phyloP scores from a whole-genome alignment of 1,284 basidiomycete genomes.

The Puccinia hordei region DNA sequence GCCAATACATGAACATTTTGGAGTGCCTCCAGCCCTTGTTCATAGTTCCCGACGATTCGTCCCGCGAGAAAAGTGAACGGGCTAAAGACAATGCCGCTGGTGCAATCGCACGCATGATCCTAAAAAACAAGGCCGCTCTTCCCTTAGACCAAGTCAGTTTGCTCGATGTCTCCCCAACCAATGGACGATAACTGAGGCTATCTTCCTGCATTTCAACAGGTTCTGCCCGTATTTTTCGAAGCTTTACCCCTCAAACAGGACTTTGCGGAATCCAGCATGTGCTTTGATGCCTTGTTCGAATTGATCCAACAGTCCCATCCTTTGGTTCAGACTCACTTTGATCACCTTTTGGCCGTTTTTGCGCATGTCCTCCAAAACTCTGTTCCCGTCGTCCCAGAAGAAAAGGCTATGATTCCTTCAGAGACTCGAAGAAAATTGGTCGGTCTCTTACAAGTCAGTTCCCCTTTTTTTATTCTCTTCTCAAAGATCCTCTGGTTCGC shows the following conservation, averaged over 20 bases:
- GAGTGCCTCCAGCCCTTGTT: slow-evolving; percentile 81
- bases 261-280: slow-evolving; percentile 71
- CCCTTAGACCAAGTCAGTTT: slow-evolving; percentile 73
- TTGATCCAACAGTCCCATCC: slow-evolving; percentile 76
- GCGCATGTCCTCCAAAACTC: slow-evolving; percentile 70
- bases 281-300: slow-evolving; percentile 86
- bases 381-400: slow-evolving; percentile 53
- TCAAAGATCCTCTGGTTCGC: too few relatives aligned
- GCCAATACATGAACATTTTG: slow-evolving; percentile 80
- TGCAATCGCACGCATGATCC: slow-evolving; percentile 83
- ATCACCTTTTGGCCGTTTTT: slow-evolving; percentile 79
- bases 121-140: slow-evolving; percentile 76
- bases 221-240: slow-evolving; percentile 78
- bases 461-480: too few relatives aligned
- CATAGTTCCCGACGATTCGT: slow-evolving; percentile 67
- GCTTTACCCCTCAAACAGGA: slow-evolving; percentile 87
- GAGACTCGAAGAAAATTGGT: slow-evolving; percentile 76
- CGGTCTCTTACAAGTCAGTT: slow-evolving; percentile 67
- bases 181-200: background rate
- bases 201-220: slow-evolving; percentile 60
- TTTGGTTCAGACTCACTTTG: slow-evolving; percentile 72
- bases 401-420: slow-evolving; percentile 71
- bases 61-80: slow-evolving; percentile 69
- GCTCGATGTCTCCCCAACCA: background rate
- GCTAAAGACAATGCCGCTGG: slow-evolving; percentile 96